phyloP scores from a whole-genome alignment of 495 filamentous ascomycete species.

The Mycothermus thermophilus region DNA sequence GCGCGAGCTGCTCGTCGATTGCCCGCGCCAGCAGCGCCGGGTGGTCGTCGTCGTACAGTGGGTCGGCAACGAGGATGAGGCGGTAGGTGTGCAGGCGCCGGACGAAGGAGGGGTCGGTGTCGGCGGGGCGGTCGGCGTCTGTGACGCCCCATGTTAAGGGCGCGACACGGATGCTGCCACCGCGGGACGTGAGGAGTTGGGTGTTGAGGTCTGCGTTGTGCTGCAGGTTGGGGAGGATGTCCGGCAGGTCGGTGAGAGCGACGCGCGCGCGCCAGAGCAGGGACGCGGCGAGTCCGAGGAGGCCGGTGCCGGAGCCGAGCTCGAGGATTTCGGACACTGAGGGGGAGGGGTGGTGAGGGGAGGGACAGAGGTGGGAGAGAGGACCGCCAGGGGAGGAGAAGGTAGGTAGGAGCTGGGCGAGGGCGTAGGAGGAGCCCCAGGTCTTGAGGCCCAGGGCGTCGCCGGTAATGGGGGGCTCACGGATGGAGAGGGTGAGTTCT shows the following conservation, averaged over 20 bases:
- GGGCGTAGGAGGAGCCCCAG: slow-evolving; percentile 76
- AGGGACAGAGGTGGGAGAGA: no score
- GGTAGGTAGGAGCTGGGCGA: slow-evolving; percentile 57
- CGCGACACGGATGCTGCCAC: slow-evolving; percentile 24
- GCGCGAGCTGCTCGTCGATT: slow-evolving; percentile 24
- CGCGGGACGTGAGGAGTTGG: slow-evolving; percentile 17
- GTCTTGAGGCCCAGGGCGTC: slow-evolving; percentile 89
- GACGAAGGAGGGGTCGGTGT: no score
- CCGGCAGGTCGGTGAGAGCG: slow-evolving; percentile 33
- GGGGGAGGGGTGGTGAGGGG: no score
- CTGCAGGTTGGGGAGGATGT: slow-evolving; percentile 30
- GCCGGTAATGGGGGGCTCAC: slow-evolving; percentile 74
- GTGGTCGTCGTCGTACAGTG: slow-evolving; percentile 36
- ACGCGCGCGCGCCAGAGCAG: slow-evolving; percentile 28
- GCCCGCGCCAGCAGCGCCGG: slow-evolving; percentile 29
- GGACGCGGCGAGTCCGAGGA: slow-evolving; percentile 42
- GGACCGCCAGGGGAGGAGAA: no score
- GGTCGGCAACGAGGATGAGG: slow-evolving; percentile 33
- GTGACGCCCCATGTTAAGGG: slow-evolving; percentile 29
- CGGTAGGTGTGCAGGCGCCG: no score
- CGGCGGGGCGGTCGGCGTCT: no score
- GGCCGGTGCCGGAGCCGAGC: slow-evolving; percentile 50
- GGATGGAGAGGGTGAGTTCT: slow-evolving; percentile 48
- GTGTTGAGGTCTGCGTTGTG: slow-evolving; percentile 28
- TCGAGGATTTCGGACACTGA: slow-evolving; percentile 45